Base-by-base conservation (phyloP, 1,139 yeast species). In the Yamadazyma epiphylla region DNA sequence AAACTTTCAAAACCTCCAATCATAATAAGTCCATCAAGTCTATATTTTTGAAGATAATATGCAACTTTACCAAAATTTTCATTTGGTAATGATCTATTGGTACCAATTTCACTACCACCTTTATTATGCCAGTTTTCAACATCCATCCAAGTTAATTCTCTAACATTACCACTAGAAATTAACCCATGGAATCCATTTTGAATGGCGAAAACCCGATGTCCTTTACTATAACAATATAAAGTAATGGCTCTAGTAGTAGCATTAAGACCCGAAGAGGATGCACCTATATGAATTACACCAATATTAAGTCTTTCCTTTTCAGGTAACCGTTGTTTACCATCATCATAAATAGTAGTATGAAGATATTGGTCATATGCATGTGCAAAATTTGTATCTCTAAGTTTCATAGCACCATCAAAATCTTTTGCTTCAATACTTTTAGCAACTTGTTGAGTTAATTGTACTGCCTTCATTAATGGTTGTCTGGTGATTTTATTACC, bases 1-100 rank as follows among this genome's bases (percentile, higher is more conserved):
- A 81, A 91, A 5, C 94, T 95, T 64, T 91, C 98, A 57, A 89
- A 91, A 1, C 98, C 98, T 45, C 98, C 98, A 46, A 91, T 80
- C 27, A 91, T 75, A 37, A 91, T 70, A 46, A 91, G 71, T 15
- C 97, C 98, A 46, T 89, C 84, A 51, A 91, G 77, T 33, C 72
- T 67, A 58, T 80, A 82, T 58, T 86, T 84, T 56, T 88, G 95
- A 64, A 91, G 79, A 58, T 87, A 81, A 61, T 74, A 89, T 2
- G 97, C 96, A 41, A 91, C 79, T 69, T 85, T 73, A 33, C 97
- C 97, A 41, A 79, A 67, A 55, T 89, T 94, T 36, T 78, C 79
- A 28, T 79, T 77, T 12, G 97, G 97, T 26, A 89, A 73, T 29
- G 78, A 71, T 51, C 97, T 74, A 66, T 91, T 91, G 23, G 97